Conservation (phyloP, 148 eudicot species). For the Cornus suecica region DNA sequence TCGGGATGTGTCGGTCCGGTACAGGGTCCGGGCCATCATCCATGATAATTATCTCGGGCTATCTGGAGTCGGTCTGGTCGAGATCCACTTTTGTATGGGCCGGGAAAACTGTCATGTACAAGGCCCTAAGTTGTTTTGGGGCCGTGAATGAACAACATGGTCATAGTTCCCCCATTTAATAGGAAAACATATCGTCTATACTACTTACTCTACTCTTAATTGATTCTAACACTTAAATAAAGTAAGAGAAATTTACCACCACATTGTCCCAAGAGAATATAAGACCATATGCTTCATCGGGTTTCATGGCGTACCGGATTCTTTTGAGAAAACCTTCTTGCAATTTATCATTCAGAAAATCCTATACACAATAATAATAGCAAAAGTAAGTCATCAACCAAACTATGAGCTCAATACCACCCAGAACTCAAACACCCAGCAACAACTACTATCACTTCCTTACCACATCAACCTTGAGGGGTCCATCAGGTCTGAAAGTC, state of each 20-base stretch:
- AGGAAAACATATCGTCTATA: no score
- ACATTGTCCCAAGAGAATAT: slow-evolving; percentile 98
- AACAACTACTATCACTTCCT: slow-evolving; percentile 14
- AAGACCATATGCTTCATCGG: slow-evolving; percentile 97
- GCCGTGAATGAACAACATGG: no score
- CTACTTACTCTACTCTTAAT: no score
- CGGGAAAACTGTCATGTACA: no score
- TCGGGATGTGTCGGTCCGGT: no score
- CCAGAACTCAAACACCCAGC: not conserved
- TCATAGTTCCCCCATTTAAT: no score
- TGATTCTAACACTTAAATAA: not conserved
- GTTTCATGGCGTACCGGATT: slow-evolving; percentile 97
- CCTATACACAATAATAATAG: slow-evolving; percentile 36
- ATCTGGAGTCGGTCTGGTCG: no score
- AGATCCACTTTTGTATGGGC: no score
- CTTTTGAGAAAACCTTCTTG: slow-evolving; percentile 87
- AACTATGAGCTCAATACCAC: slow-evolving; percentile 3
- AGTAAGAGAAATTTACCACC: slow-evolving; percentile 49
- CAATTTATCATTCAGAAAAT: slow-evolving; percentile 78
- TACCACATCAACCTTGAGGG: slow-evolving; percentile 93
- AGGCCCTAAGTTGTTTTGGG: no score
- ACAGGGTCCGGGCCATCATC: no score
- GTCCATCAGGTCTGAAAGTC: slow-evolving; percentile 91
- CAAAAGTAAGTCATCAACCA: slow-evolving; percentile 2
- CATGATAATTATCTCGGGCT: no score